A percentile compares a stretch with the other conserved stretches of the same genome.
Evolutionary conservation across 2,329 filamentous ascomycete genomes (phyloP).

Genomic region (Ustilaginoidea virens): DNA sequence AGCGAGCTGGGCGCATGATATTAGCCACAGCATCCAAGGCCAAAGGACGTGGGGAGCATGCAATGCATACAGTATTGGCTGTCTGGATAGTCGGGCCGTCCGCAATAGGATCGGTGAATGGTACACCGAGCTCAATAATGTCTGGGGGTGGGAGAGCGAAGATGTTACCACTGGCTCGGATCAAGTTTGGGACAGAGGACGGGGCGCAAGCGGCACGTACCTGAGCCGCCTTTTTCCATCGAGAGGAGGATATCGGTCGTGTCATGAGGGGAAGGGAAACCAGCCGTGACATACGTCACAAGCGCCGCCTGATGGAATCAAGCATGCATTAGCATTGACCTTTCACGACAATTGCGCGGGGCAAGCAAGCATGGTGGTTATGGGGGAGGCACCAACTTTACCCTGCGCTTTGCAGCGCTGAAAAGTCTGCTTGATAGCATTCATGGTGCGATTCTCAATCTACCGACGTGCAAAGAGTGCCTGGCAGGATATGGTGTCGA

Average conservation of each 20-base stretch:
- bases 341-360: too few relatives aligned
- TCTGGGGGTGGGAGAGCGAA: slow-evolving; percentile 40
- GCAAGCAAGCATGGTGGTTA: neutral
- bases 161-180: slow-evolving; percentile 1
- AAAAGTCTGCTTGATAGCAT: slow-evolving; percentile 43
- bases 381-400: slow-evolving; percentile 28
- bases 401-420: slow-evolving; percentile 42
- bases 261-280: slow-evolving; percentile 69
- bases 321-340: too few relatives aligned
- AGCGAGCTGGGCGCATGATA: slow-evolving; percentile 40
- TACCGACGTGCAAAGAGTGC: too few relatives aligned
- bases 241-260: slow-evolving; percentile 74
- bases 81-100: slow-evolving; percentile 96
- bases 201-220: slow-evolving; percentile 29
- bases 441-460: too few relatives aligned
- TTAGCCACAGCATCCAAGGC: too few relatives aligned
- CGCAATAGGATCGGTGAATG: slow-evolving; percentile 95
- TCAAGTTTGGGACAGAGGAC: neutral
- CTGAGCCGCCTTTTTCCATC: slow-evolving; percentile 84
- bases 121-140: slow-evolving; percentile 87
- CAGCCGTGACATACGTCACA: slow-evolving; percentile 92
- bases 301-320: slow-evolving; percentile 53
- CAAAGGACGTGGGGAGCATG: too few relatives aligned
- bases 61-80: slow-evolving; percentile 57
- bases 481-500: too few relatives aligned